These are phyloP conservation scores for Trichocomaceae sp. DNA, from an alignment of 2,329 filamentous ascomycete species.

Conservation along the genomic window DNA sequence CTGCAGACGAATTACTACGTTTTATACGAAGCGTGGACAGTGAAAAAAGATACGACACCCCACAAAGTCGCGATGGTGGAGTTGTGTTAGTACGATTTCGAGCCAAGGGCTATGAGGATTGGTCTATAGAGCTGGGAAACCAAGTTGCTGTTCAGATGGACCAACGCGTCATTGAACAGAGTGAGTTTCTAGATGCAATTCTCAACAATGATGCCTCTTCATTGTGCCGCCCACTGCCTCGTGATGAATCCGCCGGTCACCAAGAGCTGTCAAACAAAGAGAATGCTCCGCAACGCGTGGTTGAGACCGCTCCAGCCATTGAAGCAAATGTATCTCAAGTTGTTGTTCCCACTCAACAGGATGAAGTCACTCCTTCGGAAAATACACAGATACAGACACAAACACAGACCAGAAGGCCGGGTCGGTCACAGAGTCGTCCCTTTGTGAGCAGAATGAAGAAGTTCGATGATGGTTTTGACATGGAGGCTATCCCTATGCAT, in stretches of 20 bases:
- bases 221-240: slow-evolving; percentile 59
- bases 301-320: slow-evolving; percentile 6
- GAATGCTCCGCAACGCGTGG: slow-evolving; percentile 10
- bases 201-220: slow-evolving; percentile 68
- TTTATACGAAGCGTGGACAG: slow-evolving; percentile 71
- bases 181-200: slow-evolving; percentile 86
- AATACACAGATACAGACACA: slow-evolving; percentile 17
- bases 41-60: slow-evolving; percentile 61
- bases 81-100: slow-evolving; percentile 72
- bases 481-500: slow-evolving; percentile 35
- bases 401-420: slow-evolving; percentile 15
- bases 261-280: slow-evolving; percentile 32
- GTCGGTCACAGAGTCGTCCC: slow-evolving; percentile 22
- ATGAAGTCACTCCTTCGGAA: background rate
- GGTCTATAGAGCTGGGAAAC: slow-evolving; percentile 64
- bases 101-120: slow-evolving; percentile 54
- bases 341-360: slow-evolving; percentile 1
- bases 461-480: slow-evolving; percentile 58
- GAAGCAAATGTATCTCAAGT: slow-evolving; percentile 13
- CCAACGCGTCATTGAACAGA: slow-evolving; percentile 79
- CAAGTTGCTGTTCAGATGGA: slow-evolving; percentile 65
- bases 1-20: slow-evolving; percentile 66
- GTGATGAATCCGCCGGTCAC: slow-evolving; percentile 31
- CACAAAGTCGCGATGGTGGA: slow-evolving; percentile 57
- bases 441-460: slow-evolving; percentile 58